Evolutionary conservation across 768 basidiomycete species (phyloP), one percentile per base, ranked within the genome.

Genomic region (Fomitopsis pulvina): DNA sequence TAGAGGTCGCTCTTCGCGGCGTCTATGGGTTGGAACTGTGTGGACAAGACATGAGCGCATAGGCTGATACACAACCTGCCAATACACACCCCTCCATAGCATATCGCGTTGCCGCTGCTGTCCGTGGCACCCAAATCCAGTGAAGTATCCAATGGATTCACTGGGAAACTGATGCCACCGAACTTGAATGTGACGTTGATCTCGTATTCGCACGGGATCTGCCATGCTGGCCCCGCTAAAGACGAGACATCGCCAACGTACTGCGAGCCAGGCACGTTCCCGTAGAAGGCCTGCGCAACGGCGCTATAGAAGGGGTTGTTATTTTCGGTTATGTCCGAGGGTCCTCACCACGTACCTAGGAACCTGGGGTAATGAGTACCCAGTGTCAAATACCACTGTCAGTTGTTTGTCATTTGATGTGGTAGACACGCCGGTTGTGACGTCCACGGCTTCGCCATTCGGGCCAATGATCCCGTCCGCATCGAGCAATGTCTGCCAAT

Each of bases 121-220:
- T 63, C 56, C 3, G 55, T 60, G 7, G 52, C 56, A 47, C 58
- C 63, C 28, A 66, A 45, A 39, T 63, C 61, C 10, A 58, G 34
- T n/a, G 56, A 59, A 55, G 78, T 70, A 60, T 87, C 86, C 26
- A 87, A 63, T 2, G 85, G 83, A 57, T 87, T 82, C 11, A 87
- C 73, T 4, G 81, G 83, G 58, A 75, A 79, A 20, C 65, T 59
- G 7, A 69, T 65, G 4, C 83, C 83, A 5, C 67, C 74, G 43
- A 89, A 83, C 54, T 71, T 70, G 62, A 87, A 78, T 0, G 86
- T 80, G 34, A 83, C 63, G 48, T 85, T 85, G 41, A 87, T 70
- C 62, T 82, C 74, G 45, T 73, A 68, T 39, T 73, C 66, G 60
- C 87, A 90, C 2, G 85, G 83, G 1, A 88, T 55, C 9, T 71